Conservation (phyloP, 1,139 yeast genomes). For the Meyerozyma carpophila region DNA sequence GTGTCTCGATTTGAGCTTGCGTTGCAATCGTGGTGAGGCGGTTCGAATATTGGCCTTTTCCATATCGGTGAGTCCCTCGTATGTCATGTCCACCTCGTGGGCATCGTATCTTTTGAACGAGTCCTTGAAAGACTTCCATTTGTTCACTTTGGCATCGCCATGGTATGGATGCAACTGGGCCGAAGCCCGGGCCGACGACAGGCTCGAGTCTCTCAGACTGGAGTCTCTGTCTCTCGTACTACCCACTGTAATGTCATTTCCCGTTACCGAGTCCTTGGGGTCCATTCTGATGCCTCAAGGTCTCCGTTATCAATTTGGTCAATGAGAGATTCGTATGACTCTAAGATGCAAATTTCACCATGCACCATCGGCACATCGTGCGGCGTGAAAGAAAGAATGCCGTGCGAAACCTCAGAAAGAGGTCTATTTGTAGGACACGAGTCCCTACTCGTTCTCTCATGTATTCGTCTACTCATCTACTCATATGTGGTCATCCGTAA, state of each 20-base stretch:
- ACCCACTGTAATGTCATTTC: background rate
- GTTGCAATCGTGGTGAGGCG: constrained; percentile 17
- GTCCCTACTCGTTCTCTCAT: too few relatives aligned
- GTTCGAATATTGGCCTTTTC: constrained; percentile 18
- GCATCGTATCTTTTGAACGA: constrained; percentile 33
- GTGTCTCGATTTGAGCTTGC: constrained; percentile 20
- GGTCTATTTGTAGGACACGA: too few relatives aligned
- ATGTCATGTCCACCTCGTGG: constrained; percentile 9
- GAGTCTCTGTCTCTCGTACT: too few relatives aligned
- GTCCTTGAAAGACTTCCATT: constrained; percentile 36
- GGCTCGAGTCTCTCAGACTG: background rate
- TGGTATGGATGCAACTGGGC: background rate
- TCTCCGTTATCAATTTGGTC: background rate
- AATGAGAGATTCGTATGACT: background rate
- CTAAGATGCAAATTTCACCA: background rate
- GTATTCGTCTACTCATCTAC: background rate
- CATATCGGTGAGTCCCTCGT: constrained; percentile 13
- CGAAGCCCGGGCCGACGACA: too few relatives aligned
- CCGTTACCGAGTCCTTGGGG: constrained; percentile 2
- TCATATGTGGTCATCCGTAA: constrained; percentile 34
- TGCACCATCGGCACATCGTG: background rate
- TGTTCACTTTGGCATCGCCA: constrained; percentile 9
- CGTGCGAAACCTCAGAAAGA: background rate
- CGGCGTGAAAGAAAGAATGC: background rate
- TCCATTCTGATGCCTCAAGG: background rate